Percentiles rank a stretch among this genome's conserved stretches.
phyloP scores from a whole-genome alignment of 78 protist species.

The Chrysochromulina tobinii region DNA sequence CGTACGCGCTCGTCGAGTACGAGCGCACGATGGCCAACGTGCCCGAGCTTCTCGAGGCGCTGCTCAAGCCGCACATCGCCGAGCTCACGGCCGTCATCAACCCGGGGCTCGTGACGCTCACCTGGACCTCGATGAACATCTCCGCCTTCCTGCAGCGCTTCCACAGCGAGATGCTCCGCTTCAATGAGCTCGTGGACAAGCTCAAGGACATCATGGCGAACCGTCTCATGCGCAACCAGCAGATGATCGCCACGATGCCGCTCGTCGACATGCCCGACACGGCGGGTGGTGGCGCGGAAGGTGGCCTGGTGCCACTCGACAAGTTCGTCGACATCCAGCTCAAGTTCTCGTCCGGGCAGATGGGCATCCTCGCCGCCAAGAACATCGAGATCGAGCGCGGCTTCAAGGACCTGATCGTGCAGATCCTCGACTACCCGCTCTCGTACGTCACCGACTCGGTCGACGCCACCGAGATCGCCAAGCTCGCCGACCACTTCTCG shows the following conservation, averaged over 20 bases:
- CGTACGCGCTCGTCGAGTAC: conserved; percentile 43
- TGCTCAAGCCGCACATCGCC: conserved; percentile 48
- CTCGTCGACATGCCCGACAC: background rate
- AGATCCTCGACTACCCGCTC: conserved; percentile 12
- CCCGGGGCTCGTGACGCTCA: conserved; percentile 60
- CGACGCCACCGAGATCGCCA: background rate
- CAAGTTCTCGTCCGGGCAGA: background rate
- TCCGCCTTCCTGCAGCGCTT: conserved; percentile 57
- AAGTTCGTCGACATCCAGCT: background rate
- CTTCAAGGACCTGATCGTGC: background rate
- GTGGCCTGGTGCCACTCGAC: background rate
- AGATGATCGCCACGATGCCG: background rate
- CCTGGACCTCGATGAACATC: conserved; percentile 76
- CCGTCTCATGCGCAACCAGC: conserved; percentile 28
- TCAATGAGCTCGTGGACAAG: conserved; percentile 23
- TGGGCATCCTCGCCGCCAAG: background rate
- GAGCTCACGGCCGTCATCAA: background rate
- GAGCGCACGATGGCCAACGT: conserved; percentile 11
- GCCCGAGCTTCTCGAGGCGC: background rate
- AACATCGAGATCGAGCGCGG: background rate
- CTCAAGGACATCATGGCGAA: conserved; percentile 33
- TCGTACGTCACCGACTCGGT: background rate
- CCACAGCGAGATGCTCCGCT: background rate
- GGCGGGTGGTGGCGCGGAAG: too few species aligned
- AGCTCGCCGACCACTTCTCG: too few species aligned